Evolutionary conservation across 1,284 basidiomycete species (phyloP).

Genomic region (Malassezia japonica): DNA sequence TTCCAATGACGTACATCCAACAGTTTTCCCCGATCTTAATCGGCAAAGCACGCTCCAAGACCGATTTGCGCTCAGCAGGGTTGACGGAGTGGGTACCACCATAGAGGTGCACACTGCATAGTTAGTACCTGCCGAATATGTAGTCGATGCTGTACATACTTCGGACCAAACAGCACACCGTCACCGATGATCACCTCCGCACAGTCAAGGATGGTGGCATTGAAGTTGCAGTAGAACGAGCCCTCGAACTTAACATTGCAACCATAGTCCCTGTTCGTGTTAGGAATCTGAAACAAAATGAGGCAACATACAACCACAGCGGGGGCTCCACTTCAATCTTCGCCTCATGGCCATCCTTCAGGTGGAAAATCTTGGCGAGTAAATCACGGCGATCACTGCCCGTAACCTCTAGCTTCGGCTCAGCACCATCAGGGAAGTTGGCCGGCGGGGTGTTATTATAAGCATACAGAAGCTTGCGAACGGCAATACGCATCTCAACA

Average conservation of each 20-base stretch:
- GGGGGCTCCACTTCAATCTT: slow-evolving; percentile 25
- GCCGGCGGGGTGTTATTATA: slow-evolving; percentile 8
- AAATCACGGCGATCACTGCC: slow-evolving; percentile 15
- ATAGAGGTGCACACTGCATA: slow-evolving; percentile 22
- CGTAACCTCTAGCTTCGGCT: slow-evolving; percentile 6
- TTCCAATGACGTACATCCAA: slow-evolving; percentile 24
- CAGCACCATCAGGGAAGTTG: not conserved
- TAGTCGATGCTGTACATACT: slow-evolving; percentile 7
- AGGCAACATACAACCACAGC: slow-evolving; percentile 16
- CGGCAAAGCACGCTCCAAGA: slow-evolving; percentile 25
- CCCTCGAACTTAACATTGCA: slow-evolving; percentile 29
- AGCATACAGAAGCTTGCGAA: slow-evolving; percentile 1
- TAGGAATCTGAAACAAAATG: not conserved
- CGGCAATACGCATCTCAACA: not conserved
- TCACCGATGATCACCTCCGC: slow-evolving; percentile 23
- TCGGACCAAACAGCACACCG: slow-evolving; percentile 25
- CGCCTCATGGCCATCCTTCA: slow-evolving; percentile 5
- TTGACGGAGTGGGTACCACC: slow-evolving; percentile 22
- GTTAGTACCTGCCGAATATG: not conserved
- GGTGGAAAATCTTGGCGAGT: slow-evolving; percentile 17
- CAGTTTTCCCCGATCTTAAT: slow-evolving; percentile 21
- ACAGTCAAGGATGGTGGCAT: slow-evolving; percentile 24
- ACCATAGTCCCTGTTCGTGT: slow-evolving; percentile 21
- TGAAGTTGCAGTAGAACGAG: slow-evolving; percentile 24
- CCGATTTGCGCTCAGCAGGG: slow-evolving; percentile 18